Base-by-base conservation (phyloP, 2,329 filamentous ascomycete genomes). In the Escovopsis weberi region DNA sequence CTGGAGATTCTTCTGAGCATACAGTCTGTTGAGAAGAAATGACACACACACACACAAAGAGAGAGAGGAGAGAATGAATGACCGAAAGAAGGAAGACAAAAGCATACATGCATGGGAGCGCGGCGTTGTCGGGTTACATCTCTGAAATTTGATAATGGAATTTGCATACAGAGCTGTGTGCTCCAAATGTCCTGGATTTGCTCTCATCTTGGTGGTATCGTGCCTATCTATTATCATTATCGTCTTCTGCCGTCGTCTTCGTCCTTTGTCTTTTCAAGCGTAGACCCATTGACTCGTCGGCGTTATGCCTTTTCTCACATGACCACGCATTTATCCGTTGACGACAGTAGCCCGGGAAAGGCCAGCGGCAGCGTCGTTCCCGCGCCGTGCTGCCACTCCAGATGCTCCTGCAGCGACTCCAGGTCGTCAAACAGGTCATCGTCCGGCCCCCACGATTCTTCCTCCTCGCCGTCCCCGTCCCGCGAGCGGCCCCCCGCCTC, bases 1-100 rank as follows among this genome's bases (percentile, higher is more conserved):
- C 74, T 89, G 86, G 82, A 78, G 87, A 49, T 95, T 96, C 67
- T 94, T 94, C 63, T 95, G 59, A 67, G 12, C 11, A 32, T 10
- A 12, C 11, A 19, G 18, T 4, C 12, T 7, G n/a, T n/a, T 12
- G 36, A 37, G 18, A 23, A 12, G 23, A 39, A 12, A 34, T 2
- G 33, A 37, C 11, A 4, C 4, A 9, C 28, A 10, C 37, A 18
- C 32, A 33, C 26, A 26, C 12, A 37, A 35, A 40, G 40, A 43
- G 41, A 37, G 39, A 40, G 40, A 43, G 41, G 37, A 41, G 33
- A 43, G 44, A 23, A 23, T 23, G 23, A 23, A 32, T 32, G 8
- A 9, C 11, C 28, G 11, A 3, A 9, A 32, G 8, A 32, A 9
- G 28, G 3, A 32, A 32, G 11, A 32, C 11, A 9, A 32, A 11